Evolutionary conservation across 345 rosid species (phyloP).

Genomic region (Eutrema heterophyllum): DNA sequence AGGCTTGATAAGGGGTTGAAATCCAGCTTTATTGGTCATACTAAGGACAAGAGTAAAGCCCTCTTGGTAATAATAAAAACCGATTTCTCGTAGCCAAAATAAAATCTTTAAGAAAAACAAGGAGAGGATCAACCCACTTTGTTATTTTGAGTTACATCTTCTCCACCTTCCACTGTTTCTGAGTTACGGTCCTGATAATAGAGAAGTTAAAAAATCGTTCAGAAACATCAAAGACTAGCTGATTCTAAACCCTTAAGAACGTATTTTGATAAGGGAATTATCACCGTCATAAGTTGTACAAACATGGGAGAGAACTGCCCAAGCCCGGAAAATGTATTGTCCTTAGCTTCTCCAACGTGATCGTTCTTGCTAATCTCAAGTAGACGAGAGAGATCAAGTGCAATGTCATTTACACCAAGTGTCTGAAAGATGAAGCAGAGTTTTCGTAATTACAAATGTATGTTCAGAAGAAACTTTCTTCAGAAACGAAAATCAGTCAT

Average conservation of each 20-base stretch:
- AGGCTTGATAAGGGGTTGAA: background rate
- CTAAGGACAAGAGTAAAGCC: constrained; percentile 15
- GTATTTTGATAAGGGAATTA: background rate
- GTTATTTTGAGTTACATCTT: constrained; percentile 30
- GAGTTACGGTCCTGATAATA: constrained; percentile 28
- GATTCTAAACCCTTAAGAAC: background rate
- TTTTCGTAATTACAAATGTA: background rate
- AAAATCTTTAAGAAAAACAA: background rate
- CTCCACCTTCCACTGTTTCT: constrained; percentile 19
- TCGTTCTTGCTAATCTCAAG: constrained; percentile 30
- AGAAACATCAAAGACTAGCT: constrained; percentile 7
- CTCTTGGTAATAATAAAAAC: constrained; percentile 6
- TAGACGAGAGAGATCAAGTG: constrained; percentile 36
- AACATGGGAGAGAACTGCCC: constrained; percentile 40
- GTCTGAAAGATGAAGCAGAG: constrained; percentile 25
- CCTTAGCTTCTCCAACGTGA: constrained; percentile 23
- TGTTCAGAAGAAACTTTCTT: background rate
- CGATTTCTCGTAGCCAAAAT: background rate
- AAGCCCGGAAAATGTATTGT: constrained; percentile 28
- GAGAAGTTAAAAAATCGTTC: background rate
- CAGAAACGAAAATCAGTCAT: background rate
- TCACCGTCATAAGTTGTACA: constrained; percentile 41
- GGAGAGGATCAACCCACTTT: constrained; percentile 19
- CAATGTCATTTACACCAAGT: constrained; percentile 36
- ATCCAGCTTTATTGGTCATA: constrained; percentile 7